Evolutionary conservation across 192 early-diverging fungal genomes (phyloP).

Genomic region (Coemansia sp.): DNA sequence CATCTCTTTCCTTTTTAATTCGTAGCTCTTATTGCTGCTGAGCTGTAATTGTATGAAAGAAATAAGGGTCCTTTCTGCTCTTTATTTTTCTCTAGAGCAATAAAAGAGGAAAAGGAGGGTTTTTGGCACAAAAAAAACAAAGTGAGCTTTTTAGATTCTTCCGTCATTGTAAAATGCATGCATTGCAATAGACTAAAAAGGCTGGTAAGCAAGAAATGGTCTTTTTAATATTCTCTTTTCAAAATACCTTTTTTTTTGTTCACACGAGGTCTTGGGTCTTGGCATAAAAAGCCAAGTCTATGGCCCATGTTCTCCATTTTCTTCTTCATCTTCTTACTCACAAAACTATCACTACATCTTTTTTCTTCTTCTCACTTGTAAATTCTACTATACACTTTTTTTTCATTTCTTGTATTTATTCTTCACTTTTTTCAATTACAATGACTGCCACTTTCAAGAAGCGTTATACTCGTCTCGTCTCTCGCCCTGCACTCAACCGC

Average conservation of each 20-base stretch:
- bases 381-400: background rate
- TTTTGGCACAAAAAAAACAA: too few species aligned
- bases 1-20: too few species aligned
- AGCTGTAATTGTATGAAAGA: too few species aligned
- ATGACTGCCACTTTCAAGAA: conserved; percentile 12
- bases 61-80: too few species aligned
- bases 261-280: background rate
- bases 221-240: background rate
- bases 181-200: background rate
- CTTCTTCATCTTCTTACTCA: background rate
- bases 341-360: background rate
- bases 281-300: background rate
- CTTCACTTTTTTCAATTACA: background rate
- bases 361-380: background rate
- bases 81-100: too few species aligned
- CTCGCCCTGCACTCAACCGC: conserved; percentile 4
- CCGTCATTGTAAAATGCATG: too few species aligned
- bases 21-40: too few species aligned
- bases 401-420: background rate
- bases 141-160: too few species aligned
- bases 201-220: background rate
- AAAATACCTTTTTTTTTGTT: too few species aligned
- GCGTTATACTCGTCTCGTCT: background rate
- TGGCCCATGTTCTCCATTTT: background rate
- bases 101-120: too few species aligned